Conservation (phyloP, 2,329 filamentous ascomycete species). For the Paraphoma chrysanthemicola region DNA sequence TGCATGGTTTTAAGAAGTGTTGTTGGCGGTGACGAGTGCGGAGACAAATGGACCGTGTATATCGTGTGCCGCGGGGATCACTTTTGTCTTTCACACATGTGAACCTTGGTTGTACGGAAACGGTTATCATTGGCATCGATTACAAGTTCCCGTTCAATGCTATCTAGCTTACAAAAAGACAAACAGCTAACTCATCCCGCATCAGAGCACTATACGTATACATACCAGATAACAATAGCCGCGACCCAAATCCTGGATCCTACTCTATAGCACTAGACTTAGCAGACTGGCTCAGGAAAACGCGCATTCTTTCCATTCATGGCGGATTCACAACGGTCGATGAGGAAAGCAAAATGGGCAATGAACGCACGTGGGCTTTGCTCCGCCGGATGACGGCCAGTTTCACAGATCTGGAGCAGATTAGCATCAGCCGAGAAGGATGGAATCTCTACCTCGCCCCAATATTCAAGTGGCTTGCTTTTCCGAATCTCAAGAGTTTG, state of each 20-base stretch:
- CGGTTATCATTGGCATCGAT: too few species aligned
- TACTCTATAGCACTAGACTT: background rate
- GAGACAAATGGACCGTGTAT: too few species aligned
- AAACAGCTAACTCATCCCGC: background rate
- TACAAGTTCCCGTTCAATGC: too few species aligned
- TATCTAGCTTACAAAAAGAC: background rate
- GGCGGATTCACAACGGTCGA: background rate
- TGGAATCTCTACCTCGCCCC: constrained; percentile 1
- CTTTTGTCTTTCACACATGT: too few species aligned
- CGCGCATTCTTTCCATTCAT: background rate
- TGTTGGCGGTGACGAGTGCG: background rate
- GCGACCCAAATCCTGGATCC: background rate
- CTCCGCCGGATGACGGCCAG: background rate
- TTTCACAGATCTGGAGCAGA: constrained; percentile 2
- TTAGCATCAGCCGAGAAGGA: background rate
- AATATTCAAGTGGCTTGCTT: background rate
- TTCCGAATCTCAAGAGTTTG: constrained; percentile 6
- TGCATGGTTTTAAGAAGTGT: background rate
- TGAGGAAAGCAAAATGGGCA: background rate
- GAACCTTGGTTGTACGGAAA: too few species aligned
- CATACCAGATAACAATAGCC: background rate
- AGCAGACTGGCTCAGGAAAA: background rate
- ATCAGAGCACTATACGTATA: background rate
- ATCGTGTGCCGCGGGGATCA: too few species aligned
- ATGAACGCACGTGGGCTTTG: background rate